Percentiles rank a stretch among this genome's conserved stretches.
Evolutionary conservation across 768 basidiomycete genomes (phyloP).

Genomic region (Suillus alpinus): DNA sequence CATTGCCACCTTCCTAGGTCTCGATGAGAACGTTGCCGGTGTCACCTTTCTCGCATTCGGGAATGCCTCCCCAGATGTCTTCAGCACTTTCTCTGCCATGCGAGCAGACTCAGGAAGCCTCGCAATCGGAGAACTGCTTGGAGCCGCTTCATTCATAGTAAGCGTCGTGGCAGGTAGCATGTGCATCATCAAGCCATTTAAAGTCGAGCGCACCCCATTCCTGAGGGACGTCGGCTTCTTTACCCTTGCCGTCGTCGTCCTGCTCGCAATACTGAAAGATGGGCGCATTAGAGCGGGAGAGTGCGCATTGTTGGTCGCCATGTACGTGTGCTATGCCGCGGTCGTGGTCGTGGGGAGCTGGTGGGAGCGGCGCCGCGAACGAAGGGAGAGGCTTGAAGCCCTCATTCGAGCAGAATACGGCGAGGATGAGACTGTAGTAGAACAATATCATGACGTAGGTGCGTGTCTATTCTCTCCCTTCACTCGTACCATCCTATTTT

Average conservation of each 20-base stretch:
- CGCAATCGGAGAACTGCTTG: constrained; percentile 92
- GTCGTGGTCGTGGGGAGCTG: constrained; percentile 76
- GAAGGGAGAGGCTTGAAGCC: constrained; percentile 44
- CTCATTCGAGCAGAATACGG: constrained; percentile 59
- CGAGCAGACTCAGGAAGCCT: constrained; percentile 79
- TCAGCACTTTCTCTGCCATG: constrained; percentile 95
- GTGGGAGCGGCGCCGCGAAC: constrained; percentile 62
- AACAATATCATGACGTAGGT: constrained; percentile 42
- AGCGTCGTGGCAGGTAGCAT: constrained; percentile 97
- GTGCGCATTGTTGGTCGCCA: constrained; percentile 61
- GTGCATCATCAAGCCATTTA: constrained; percentile 94
- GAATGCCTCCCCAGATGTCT: constrained; percentile 95
- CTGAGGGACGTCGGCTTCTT: constrained; percentile 95
- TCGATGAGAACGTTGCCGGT: constrained; percentile 92
- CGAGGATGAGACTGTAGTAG: constrained; percentile 38
- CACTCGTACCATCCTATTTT: background rate
- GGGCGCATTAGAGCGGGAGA: constrained; percentile 71
- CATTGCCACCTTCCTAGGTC: constrained; percentile 77
- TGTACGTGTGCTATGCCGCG: constrained; percentile 77
- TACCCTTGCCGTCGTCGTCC: constrained; percentile 71
- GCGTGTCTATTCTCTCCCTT: constrained; percentile 39
- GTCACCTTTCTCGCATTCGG: constrained; percentile 97
- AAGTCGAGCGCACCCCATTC: constrained; percentile 77
- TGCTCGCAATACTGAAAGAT: constrained; percentile 78
- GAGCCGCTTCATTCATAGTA: constrained; percentile 93